Base-by-base conservation (phyloP, 371 early-diverging fungal species). In the Globomyces sp. region DNA sequence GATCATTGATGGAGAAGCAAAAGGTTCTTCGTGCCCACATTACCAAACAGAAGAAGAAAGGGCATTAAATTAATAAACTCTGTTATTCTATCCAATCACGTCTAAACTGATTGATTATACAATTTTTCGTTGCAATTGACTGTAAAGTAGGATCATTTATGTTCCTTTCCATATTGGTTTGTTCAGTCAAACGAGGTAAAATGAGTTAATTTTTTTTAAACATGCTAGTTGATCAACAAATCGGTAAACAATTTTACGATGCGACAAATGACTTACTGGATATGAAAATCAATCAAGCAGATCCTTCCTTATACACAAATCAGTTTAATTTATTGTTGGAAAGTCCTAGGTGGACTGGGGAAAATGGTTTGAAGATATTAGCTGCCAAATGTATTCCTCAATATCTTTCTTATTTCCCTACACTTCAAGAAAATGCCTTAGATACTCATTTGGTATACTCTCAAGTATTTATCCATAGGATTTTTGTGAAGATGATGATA, bases 1-100 rank as follows among this genome's bases (percentile, higher is more conserved):
- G 88, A 64, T 88, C 89, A 72, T 78, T 93, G 72, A 76, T 88
- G 44, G 92, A 93, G 9, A 95, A 92, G 77, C 92, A 90, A 72
- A 66, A 71, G 53, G 68, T 73, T 24, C 60, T 80, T n/a, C 69
- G 80, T 10, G 61, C 36, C 5, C 80, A 80, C 64, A 76, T 80
- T 68, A 71, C 65, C 55, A 77, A 77, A 68, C 78, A 77, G 57
- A 80, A 80, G 69, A 73, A 68, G 70, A 71, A 75, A 46, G 69
- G 52, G 47, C 44, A 36, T 9, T 57, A 52, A 51, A 34, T 3
- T 58, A 4, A 43, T 55, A 10, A 60, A 44, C 9, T 13, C 43
- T 34, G 43, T 53, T 44, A 10, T n/a, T n/a, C 8, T 4, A 37
- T 37, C 9, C 39, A 42, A 4, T 34, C 67, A 47, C 41, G 43